Evolutionary conservation across 169 alveolate species (phyloP).

Genomic region (Theileria parva): DNA sequence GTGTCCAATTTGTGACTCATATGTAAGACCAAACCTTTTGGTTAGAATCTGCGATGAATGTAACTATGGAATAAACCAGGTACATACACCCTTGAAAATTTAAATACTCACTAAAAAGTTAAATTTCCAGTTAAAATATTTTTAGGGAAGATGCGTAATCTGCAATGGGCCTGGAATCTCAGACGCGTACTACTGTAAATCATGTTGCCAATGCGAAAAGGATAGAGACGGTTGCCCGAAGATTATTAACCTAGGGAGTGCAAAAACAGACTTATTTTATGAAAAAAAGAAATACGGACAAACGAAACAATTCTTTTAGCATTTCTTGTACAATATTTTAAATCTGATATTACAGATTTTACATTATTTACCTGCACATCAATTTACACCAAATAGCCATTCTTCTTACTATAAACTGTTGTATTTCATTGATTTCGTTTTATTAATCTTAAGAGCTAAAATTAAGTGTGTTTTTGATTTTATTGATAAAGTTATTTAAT

Average conservation of each 20-base stretch:
- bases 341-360: constrained; percentile 17
- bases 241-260: constrained; percentile 96
- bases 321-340: constrained; percentile 20
- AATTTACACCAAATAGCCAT: neutral
- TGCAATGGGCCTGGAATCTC: constrained; percentile 98
- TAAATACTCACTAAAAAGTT: neutral
- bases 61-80: constrained; percentile 95
- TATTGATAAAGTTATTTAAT: neutral
- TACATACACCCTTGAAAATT: constrained; percentile 12
- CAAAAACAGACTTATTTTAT: constrained; percentile 96
- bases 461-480: neutral
- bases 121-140: neutral
- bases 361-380: neutral
- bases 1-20: constrained; percentile 99
- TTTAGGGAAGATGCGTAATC: constrained; percentile 96
- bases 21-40: constrained; percentile 94
- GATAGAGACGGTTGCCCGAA: constrained; percentile 99
- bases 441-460: neutral
- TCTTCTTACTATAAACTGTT: neutral
- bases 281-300: constrained; percentile 93
- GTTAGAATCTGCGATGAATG: constrained; percentile 99
- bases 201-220: constrained; percentile 96
- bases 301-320: constrained; percentile 43
- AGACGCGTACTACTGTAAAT: constrained; percentile 98
- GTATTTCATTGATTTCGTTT: too few species aligned